Evolutionary conservation across 169 alveolate genomes (phyloP).

Genomic region (Eimeria necatrix): DNA sequence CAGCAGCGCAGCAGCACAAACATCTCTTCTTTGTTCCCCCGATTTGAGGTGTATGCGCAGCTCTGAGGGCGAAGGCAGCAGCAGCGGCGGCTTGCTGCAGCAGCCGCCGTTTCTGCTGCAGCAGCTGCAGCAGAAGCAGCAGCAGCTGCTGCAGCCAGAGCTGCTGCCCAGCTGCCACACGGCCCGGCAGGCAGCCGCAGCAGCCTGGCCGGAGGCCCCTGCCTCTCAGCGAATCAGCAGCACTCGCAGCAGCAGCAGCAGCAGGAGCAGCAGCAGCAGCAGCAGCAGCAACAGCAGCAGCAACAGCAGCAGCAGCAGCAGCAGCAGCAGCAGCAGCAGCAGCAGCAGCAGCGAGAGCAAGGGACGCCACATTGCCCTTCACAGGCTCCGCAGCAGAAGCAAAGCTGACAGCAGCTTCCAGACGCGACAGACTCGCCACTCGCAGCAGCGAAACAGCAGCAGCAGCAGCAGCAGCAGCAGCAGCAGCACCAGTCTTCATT

Average conservation of each 20-base stretch:
- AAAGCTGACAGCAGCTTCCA: not conserved
- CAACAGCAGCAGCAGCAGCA: constrained; percentile 58
- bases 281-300: constrained; percentile 1
- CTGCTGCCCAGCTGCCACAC: not conserved
- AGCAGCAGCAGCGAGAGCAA: not conserved
- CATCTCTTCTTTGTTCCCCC: not conserved
- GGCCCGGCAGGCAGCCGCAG: too few species aligned
- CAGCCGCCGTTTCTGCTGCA: not conserved
- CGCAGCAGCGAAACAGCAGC: not conserved
- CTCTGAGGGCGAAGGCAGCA: not conserved
- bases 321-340: constrained; percentile 38
- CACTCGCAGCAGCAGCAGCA: constrained; percentile 1
- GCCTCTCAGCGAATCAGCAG: too few species aligned
- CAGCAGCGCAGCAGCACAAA: not conserved
- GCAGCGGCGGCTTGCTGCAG: not conserved
- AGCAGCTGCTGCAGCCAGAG: not conserved
- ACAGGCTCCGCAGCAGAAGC: not conserved
- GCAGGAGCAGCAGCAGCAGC: not conserved
- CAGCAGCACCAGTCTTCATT: constrained; percentile 37
- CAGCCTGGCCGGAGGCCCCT: too few species aligned
- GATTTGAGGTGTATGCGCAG: not conserved
- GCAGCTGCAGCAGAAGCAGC: not conserved
- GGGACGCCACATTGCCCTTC: not conserved
- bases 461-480: constrained; percentile 44
- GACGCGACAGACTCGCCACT: not conserved